Evolutionary conservation across 106 monocot genomes (phyloP).

Genomic region (Dendrobium nobile): DNA sequence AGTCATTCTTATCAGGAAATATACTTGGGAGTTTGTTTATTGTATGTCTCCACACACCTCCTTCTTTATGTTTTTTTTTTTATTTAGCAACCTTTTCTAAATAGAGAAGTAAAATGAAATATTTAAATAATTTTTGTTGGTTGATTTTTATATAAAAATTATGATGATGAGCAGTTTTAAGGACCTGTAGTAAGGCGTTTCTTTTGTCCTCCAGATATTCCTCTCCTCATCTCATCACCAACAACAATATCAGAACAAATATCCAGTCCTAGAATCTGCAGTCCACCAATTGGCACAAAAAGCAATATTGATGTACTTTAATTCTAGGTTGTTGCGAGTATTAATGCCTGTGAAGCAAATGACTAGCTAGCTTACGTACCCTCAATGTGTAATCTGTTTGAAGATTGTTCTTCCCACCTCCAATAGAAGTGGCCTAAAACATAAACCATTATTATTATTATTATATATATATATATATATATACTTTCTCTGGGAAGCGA

Average conservation of each 20-base stretch:
- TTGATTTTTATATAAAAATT: neutral
- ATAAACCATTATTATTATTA: constrained; percentile 2
- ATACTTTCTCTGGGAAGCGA: neutral
- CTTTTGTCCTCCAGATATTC: constrained; percentile 89
- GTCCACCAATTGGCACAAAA: neutral
- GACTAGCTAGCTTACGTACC: constrained; percentile 11
- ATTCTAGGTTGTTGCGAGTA: neutral
- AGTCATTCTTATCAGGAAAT: neutral
- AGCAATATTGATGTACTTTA: no score
- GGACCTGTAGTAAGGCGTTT: constrained; percentile 86
- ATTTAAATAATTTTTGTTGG: neutral
- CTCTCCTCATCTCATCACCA: constrained; percentile 86
- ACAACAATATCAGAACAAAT: constrained; percentile 67
- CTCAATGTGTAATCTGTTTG: constrained; percentile 56
- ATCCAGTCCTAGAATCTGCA: constrained; percentile 76
- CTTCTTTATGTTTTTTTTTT: neutral
- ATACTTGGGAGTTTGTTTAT: neutral
- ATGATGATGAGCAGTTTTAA: neutral
- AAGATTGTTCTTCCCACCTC: constrained; percentile 44
- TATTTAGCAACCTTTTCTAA: no score
- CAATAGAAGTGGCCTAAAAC: constrained; percentile 46
- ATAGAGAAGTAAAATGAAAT: no score
- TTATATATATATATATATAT: neutral
- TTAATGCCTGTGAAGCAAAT: neutral
- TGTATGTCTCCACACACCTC: neutral